A percentile compares a stretch with the other conserved stretches of the same genome.
These are phyloP conservation scores for Fusarium mangiferae DNA, from an alignment of 2,329 filamentous ascomycete species.

Conservation along the genomic window DNA sequence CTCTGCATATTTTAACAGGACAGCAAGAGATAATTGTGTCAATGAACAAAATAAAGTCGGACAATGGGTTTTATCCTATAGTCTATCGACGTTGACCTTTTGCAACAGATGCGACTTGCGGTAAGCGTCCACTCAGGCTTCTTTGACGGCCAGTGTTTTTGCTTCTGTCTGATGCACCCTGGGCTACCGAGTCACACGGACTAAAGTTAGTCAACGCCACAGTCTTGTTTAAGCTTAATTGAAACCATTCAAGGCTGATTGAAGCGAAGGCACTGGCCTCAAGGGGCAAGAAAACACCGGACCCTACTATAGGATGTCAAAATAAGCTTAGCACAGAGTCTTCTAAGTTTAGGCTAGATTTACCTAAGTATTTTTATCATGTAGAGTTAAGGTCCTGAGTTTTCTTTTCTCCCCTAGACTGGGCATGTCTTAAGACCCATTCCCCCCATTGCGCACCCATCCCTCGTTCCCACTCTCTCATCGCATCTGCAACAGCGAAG, in stretches of 20 bases:
- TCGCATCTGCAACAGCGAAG: not conserved
- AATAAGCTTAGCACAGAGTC: no score
- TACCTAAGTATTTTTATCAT: no score
- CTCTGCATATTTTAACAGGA: fast-evolving
- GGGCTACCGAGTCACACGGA: not conserved
- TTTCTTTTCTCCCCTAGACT: no score
- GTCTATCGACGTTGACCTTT: no score
- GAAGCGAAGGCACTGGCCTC: fast-evolving
- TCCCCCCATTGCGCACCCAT: not conserved
- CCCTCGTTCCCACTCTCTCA: not conserved
- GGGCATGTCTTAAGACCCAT: not conserved
- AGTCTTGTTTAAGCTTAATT: not conserved
- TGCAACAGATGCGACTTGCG: no score
- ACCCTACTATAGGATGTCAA: no score
- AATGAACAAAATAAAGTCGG: no score
- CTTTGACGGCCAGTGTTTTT: not conserved
- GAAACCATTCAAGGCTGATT: fast-evolving
- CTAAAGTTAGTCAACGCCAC: not conserved
- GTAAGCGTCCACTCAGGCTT: not conserved
- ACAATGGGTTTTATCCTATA: no score
- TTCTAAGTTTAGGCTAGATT: no score
- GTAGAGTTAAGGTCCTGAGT: no score
- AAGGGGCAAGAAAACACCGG: no score
- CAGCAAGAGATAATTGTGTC: no score
- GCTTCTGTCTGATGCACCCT: not conserved